phyloP scores from a whole-genome alignment of 2,329 filamentous ascomycete species.

The Gaeumannomyces sp. region DNA sequence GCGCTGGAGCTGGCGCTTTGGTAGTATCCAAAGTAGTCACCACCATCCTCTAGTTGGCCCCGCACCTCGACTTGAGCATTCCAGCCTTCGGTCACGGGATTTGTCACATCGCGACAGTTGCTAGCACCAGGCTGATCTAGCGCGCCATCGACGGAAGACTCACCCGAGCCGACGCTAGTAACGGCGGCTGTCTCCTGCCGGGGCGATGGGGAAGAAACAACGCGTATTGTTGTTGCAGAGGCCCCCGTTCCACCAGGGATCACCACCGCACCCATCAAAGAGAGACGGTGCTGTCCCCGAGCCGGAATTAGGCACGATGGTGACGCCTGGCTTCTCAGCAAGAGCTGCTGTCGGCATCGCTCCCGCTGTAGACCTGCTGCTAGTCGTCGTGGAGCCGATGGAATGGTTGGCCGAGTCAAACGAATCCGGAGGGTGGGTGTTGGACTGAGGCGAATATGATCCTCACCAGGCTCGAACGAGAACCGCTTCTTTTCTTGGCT shows the following conservation, averaged over 20 bases:
- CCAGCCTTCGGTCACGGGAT: not conserved
- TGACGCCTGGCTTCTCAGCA: not conserved
- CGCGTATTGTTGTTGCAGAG: not conserved
- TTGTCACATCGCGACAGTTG: not conserved
- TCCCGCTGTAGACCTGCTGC: not conserved
- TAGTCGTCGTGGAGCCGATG: not conserved
- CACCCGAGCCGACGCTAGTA: not conserved
- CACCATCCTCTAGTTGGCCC: not conserved
- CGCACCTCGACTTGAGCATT: not conserved
- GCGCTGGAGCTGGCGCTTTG: not conserved
- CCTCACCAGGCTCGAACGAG: constrained; percentile 9
- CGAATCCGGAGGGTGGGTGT: not conserved
- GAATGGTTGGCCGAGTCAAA: not conserved
- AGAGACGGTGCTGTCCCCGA: not conserved
- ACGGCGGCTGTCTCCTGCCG: not conserved
- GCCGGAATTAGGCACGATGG: not conserved
- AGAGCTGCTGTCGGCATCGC: no score
- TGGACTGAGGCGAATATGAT: constrained; percentile 1
- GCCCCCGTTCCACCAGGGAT: not conserved
- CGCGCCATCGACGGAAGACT: not conserved
- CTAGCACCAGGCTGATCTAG: not conserved
- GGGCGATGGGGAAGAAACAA: not conserved
- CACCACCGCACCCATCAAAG: no score
- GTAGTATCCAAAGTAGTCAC: not conserved
- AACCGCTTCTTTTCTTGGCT: not conserved